Percentiles rank a stretch among this genome's conserved stretches.
These are phyloP conservation scores for Annulohypoxylon nitens DNA, from an alignment of 495 filamentous ascomycete genomes.

Conservation along the genomic window DNA sequence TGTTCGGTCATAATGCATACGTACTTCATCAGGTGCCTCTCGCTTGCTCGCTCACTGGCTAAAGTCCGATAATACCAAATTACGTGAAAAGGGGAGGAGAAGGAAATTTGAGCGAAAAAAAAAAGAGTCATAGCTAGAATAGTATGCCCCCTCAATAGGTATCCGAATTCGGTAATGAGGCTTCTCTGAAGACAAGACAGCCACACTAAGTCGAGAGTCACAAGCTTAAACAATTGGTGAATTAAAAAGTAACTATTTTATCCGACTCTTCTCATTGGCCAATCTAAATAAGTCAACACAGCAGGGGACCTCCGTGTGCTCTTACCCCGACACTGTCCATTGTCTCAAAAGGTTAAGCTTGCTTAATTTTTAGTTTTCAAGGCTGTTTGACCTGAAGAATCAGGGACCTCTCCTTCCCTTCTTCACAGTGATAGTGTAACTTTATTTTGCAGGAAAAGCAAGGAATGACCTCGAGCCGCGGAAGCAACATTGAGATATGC, in stretches of 20 bases:
- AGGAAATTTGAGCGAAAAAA: neutral
- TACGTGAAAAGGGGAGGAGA: neutral
- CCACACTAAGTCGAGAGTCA: neutral
- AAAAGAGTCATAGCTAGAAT: slow-evolving; percentile 12
- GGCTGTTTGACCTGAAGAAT: slow-evolving; percentile 3
- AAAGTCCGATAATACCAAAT: slow-evolving; percentile 1
- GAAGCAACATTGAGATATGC: slow-evolving; percentile 8
- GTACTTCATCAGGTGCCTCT: slow-evolving; percentile 5
- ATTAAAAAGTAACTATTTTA: slow-evolving; percentile 25
- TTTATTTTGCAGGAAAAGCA: slow-evolving; percentile 26
- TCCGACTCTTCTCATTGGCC: slow-evolving; percentile 36
- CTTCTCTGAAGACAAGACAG: neutral
- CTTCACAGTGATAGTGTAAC: slow-evolving; percentile 26
- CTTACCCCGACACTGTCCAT: slow-evolving; percentile 16
- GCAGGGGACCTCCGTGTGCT: slow-evolving; percentile 18
- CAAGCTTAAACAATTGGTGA: slow-evolving; percentile 12
- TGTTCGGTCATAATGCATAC: slow-evolving; percentile 14
- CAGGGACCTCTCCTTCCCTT: slow-evolving; percentile 3
- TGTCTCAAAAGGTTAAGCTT: slow-evolving; percentile 7
- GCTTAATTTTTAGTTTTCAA: neutral
- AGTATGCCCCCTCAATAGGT: slow-evolving; percentile 15
- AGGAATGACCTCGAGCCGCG: slow-evolving; percentile 32
- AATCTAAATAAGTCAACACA: slow-evolving; percentile 18
- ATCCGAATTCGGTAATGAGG: slow-evolving; percentile 20
- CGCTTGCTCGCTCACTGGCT: slow-evolving; percentile 1